A percentile compares a stretch with the other conserved stretches of the same genome.
Conservation (phyloP, 75 land plant species). For the Picea glauca region DNA sequence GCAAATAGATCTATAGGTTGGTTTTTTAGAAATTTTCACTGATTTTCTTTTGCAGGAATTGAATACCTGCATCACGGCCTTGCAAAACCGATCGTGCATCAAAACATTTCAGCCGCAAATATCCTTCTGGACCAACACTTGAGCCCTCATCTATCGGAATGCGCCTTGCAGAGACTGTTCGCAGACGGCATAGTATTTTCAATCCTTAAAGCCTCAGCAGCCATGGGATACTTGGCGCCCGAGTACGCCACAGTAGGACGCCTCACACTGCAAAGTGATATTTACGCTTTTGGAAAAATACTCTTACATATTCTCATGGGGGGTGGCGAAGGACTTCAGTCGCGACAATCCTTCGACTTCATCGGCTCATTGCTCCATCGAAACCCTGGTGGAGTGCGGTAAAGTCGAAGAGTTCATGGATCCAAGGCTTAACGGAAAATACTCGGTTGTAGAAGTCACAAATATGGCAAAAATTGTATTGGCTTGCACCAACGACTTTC, state of each 20-base stretch:
- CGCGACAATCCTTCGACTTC: not conserved
- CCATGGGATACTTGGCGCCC: slow-evolving; percentile 43
- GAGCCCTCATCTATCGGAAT: slow-evolving; percentile 29
- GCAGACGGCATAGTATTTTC: slow-evolving; percentile 38
- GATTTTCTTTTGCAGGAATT: slow-evolving; percentile 16
- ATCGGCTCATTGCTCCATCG: slow-evolving; percentile 5
- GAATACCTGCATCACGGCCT: slow-evolving; percentile 31
- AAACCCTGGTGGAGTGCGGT: slow-evolving; percentile 18
- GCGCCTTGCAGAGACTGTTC: slow-evolving; percentile 24
- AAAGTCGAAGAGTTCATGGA: slow-evolving; percentile 25
- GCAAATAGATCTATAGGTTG: not conserved
- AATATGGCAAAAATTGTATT: slow-evolving; percentile 27
- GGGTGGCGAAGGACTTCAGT: not conserved
- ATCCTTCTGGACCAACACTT: slow-evolving; percentile 24
- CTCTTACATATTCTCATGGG: slow-evolving; percentile 38
- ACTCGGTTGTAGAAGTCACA: slow-evolving; percentile 15
- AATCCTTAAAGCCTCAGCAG: slow-evolving; percentile 28
- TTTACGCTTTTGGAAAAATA: slow-evolving; percentile 40
- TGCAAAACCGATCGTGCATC: slow-evolving; percentile 19
- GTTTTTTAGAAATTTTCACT: not conserved
- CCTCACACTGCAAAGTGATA: slow-evolving; percentile 28
- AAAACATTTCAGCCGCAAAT: slow-evolving; percentile 35
- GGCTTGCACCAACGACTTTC: slow-evolving; percentile 25
- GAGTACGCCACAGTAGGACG: slow-evolving; percentile 27
- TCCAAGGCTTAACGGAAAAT: slow-evolving; percentile 17